Evolutionary conservation across 305 asterid genomes (phyloP), one percentile per base, ranked within the genome.

Genomic region (Salvia sclarea): DNA sequence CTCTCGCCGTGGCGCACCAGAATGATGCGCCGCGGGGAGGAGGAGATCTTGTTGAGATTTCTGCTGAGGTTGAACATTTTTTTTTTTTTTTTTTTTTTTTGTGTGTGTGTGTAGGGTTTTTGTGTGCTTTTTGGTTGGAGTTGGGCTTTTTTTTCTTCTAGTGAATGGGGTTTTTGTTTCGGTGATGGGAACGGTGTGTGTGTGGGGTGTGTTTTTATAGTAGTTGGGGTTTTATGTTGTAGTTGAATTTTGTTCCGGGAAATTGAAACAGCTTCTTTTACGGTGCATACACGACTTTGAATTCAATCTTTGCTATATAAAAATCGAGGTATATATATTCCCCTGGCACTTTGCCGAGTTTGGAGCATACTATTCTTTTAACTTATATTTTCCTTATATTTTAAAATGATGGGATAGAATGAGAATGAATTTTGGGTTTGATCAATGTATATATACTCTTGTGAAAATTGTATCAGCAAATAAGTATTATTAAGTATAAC

Each of bases 1-100:
- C 81, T 83, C 45, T 83, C 88, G 7, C 88, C 88, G 45, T 83
- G 88, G 24, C 86, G 83, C 17, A 83, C 80, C 63, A 83, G 64
- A 49, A 83, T 83, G 50, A 83, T 79, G 63, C 88, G 78, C 78
- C 80, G 66, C 0, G 88, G 84, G 28, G 72, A 61, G 59, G 49
- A 10, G 35, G 2, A 2, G 35, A 4, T 3, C 6, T 0, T 30
- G 35, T 30, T 30, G 35, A 30, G 35, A 7, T 30, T 30, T 30
- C 35, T 4, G 31, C 3, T 25, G n/a, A n/a, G n/a, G n/a, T n/a
- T n/a, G n/a, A n/a, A n/a, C n/a, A n/a, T n/a, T n/a, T n/a, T n/a
- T n/a, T n/a, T n/a, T n/a, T n/a, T n/a, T n/a, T n/a, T n/a, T n/a
- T n/a, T n/a, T n/a, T n/a, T n/a, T n/a, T n/a, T n/a, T n/a, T n/a